phyloP scores from a whole-genome alignment of 2,329 filamentous ascomycete species.

The Dactylellina cionopaga region DNA sequence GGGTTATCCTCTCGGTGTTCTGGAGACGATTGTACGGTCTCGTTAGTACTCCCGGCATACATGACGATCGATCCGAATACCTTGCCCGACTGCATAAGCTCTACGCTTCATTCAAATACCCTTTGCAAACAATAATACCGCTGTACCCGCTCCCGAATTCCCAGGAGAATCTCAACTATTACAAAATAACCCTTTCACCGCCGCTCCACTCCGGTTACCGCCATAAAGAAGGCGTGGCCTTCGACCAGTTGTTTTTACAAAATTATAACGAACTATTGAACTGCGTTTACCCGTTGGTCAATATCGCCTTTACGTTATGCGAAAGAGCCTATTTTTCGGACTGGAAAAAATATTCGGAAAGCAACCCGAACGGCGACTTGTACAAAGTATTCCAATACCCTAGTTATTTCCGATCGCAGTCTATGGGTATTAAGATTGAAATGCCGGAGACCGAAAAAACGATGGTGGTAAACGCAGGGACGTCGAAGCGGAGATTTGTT shows the following conservation, averaged over 20 bases:
- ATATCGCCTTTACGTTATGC: slow-evolving; percentile 4
- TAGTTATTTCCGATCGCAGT: neutral
- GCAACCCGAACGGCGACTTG: neutral
- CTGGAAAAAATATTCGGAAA: neutral
- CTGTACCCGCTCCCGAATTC: slow-evolving; percentile 3
- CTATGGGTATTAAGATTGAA: neutral
- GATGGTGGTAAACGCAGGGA: neutral
- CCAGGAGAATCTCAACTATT: neutral
- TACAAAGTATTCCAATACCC: neutral
- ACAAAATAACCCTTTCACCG: neutral
- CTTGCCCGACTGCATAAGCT: neutral
- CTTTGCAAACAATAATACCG: neutral
- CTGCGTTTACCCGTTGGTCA: neutral
- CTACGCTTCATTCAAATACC: slow-evolving; percentile 7
- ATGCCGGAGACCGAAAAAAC: neutral
- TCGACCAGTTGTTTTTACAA: neutral
- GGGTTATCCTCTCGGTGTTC: slow-evolving; percentile 7
- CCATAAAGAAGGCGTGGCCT: neutral
- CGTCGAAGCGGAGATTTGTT: too few species aligned
- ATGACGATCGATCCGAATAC: neutral
- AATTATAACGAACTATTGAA: neutral
- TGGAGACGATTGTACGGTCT: slow-evolving; percentile 3
- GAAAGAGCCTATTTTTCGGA: neutral
- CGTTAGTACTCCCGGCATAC: neutral
- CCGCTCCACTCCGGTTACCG: neutral